phyloP scores from a whole-genome alignment of 176 grass and related monocot genomes.

The Musa schizocarpa region DNA sequence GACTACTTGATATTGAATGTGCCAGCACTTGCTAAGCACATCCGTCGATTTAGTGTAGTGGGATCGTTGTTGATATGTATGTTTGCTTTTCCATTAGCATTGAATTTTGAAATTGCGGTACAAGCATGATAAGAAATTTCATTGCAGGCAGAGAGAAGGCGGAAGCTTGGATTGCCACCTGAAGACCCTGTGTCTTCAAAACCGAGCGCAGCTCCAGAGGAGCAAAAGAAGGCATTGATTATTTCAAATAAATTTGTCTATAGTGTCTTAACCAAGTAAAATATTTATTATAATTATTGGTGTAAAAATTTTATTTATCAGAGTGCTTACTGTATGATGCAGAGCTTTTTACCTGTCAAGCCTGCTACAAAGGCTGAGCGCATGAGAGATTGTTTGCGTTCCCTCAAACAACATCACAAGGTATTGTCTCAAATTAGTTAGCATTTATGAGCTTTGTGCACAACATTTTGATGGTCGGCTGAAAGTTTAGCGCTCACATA shows the following conservation, averaged over 20 bases:
- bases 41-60: neutral
- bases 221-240: conserved; percentile 80
- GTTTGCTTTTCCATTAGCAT: neutral
- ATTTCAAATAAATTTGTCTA: neutral
- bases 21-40: neutral
- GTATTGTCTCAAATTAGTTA: conserved; percentile 22
- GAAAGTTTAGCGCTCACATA: neutral
- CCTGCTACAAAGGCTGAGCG: conserved; percentile 75
- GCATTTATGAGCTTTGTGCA: neutral
- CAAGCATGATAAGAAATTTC: conserved; percentile 10
- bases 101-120: neutral
- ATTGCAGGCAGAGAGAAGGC: conserved; percentile 85
- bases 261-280: conserved; percentile 16
- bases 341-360: conserved; percentile 73
- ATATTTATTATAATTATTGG: neutral
- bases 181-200: conserved; percentile 70
- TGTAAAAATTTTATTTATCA: conserved; percentile 5
- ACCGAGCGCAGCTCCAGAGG: conserved; percentile 50
- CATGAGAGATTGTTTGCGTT: conserved; percentile 90
- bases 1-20: neutral
- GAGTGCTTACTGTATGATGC: conserved; percentile 10
- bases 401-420: conserved; percentile 89
- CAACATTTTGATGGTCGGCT: neutral
- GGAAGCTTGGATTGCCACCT: conserved; percentile 85
- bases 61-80: neutral